A percentile compares a stretch with the other conserved stretches of the same genome.
Evolutionary conservation across 306 rosid genomes (phyloP).

Genomic region (Rosa multiflora): DNA sequence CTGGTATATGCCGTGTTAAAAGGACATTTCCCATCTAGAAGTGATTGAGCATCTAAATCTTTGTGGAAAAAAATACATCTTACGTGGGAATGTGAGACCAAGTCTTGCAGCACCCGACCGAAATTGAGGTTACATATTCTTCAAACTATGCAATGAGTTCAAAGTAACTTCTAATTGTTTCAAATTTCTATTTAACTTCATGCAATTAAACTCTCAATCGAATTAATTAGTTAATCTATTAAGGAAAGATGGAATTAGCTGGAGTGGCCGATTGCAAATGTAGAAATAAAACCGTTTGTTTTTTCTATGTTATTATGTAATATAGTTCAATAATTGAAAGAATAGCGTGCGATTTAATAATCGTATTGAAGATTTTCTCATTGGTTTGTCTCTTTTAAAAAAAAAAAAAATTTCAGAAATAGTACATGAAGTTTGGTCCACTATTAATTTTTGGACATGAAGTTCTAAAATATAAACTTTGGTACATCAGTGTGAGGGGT

Average conservation of each 20-base stretch:
- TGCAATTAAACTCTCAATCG: too few relatives aligned
- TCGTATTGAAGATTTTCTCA: too few relatives aligned
- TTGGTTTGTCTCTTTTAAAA: background rate
- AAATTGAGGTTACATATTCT: background rate
- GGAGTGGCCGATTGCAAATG: too few relatives aligned
- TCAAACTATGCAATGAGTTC: background rate
- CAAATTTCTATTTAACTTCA: too few relatives aligned
- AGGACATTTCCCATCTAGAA: background rate
- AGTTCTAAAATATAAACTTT: too few relatives aligned
- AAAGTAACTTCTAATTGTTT: background rate
- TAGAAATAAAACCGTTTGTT: background rate
- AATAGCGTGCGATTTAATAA: too few relatives aligned
- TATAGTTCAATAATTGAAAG: background rate
- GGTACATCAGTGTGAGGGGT: too few relatives aligned
- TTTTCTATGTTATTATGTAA: background rate
- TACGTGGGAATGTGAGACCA: background rate
- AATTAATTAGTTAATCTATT: too few relatives aligned
- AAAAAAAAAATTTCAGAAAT: too few relatives aligned
- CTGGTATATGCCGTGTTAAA: background rate
- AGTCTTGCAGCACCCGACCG: background rate
- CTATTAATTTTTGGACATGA: too few relatives aligned
- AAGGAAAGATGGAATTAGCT: too few relatives aligned
- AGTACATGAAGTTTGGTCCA: too few relatives aligned
- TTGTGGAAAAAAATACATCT: slow-evolving; percentile 2
- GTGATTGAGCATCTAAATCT: slow-evolving; percentile 7